Percentiles rank a stretch among this genome's conserved stretches.
Conservation (phyloP, 352 stramenopile genomes). For the Pythium sukuiense region DNA sequence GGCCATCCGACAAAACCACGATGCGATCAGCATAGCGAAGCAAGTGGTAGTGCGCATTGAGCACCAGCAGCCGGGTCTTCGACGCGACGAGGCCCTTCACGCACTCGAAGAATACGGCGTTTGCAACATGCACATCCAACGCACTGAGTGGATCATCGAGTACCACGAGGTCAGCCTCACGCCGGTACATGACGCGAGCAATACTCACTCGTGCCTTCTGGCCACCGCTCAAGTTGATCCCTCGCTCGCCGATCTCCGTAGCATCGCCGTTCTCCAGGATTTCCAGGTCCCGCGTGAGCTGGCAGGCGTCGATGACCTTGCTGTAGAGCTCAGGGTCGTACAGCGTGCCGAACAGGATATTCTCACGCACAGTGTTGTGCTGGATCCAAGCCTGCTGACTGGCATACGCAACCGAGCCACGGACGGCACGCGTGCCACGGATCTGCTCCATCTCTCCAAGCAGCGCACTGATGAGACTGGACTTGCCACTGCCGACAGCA, state of each 20-base stretch:
- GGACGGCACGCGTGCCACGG: constrained; percentile 26
- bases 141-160: constrained; percentile 72
- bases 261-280: constrained; percentile 53
- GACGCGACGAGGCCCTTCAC: constrained; percentile 30
- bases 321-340: constrained; percentile 42
- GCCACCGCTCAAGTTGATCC: constrained; percentile 84
- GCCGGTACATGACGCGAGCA: constrained; percentile 57
- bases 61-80: constrained; percentile 41
- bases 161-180: constrained; percentile 54
- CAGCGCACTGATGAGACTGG: constrained; percentile 50
- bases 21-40: constrained; percentile 39
- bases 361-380: constrained; percentile 87
- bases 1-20: constrained; percentile 38
- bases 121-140: constrained; percentile 50
- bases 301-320: constrained; percentile 34
- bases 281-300: constrained; percentile 43
- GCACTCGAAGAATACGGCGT: constrained; percentile 39
- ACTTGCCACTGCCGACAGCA: constrained; percentile 51
- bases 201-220: constrained; percentile 75
- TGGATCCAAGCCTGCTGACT: constrained; percentile 92
- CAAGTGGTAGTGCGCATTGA: constrained; percentile 51
- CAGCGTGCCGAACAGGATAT: constrained; percentile 83
- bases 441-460: constrained; percentile 48
- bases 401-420: constrained; percentile 66
- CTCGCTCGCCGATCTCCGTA: constrained; percentile 70